A percentile compares a stretch with the other conserved stretches of the same genome.
Conservation (phyloP, 495 filamentous ascomycete species). For the Talaromyces borbonicus region DNA sequence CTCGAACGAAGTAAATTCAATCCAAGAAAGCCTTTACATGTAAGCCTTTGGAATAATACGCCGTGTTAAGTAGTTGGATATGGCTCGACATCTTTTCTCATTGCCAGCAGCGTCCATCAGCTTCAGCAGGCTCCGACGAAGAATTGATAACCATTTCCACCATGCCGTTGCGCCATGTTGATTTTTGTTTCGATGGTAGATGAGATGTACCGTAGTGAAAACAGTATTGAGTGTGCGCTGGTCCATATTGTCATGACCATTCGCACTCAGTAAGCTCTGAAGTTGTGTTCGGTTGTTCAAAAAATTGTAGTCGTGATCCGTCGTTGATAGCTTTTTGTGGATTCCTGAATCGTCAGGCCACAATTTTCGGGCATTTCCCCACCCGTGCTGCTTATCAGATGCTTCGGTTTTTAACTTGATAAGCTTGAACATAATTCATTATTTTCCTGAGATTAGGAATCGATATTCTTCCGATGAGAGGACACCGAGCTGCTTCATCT, state of each 20-base stretch:
- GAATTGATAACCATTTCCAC: slow-evolving; percentile 60
- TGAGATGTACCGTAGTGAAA: slow-evolving; percentile 42
- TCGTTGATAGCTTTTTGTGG: slow-evolving; percentile 4
- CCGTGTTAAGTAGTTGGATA: slow-evolving; percentile 19
- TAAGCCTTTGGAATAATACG: slow-evolving; percentile 35
- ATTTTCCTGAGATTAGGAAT: too few species aligned
- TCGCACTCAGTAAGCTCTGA: background rate
- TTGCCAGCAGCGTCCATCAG: slow-evolving; percentile 34
- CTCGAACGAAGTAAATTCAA: background rate
- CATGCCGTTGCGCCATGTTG: slow-evolving; percentile 64
- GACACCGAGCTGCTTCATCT: too few species aligned
- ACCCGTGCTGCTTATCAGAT: too few species aligned
- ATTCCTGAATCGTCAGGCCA: background rate
- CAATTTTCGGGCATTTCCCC: too few species aligned
- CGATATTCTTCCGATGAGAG: too few species aligned
- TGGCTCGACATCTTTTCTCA: slow-evolving; percentile 1
- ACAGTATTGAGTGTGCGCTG: slow-evolving; percentile 15
- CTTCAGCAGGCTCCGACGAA: slow-evolving; percentile 51
- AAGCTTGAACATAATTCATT: too few species aligned
- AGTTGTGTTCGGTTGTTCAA: background rate
- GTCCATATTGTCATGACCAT: too few species aligned
- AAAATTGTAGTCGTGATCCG: background rate
- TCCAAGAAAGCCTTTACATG: slow-evolving; percentile 22
- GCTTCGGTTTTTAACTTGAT: too few species aligned
- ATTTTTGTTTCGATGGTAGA: slow-evolving; percentile 73